Evolutionary conservation across 306 rosid species (phyloP).

Genomic region (Urtica urens): DNA sequence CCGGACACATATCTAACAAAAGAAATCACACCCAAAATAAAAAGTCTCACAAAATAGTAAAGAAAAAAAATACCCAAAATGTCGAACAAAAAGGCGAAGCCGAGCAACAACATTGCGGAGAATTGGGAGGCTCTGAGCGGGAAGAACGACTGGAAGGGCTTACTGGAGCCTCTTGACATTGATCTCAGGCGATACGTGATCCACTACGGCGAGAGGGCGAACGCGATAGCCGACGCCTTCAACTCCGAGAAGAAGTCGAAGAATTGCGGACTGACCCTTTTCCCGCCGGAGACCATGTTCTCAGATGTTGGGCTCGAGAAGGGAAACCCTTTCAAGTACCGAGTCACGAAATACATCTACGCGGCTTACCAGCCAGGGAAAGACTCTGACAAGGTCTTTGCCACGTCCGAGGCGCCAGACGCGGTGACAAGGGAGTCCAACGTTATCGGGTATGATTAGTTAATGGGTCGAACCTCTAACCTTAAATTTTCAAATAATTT

Average conservation of each 20-base stretch:
- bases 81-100: too few species aligned
- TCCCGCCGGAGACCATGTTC: background rate
- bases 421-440: background rate
- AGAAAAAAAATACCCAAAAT: too few species aligned
- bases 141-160: constrained; percentile 1
- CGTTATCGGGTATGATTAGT: too few species aligned
- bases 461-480: too few species aligned
- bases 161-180: background rate
- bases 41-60: too few species aligned
- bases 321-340: constrained; percentile 1
- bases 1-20: too few species aligned
- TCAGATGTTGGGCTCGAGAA: background rate
- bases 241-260: background rate
- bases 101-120: background rate
- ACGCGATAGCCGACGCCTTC: background rate
- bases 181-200: constrained; percentile 7
- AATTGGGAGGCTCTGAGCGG: constrained; percentile 4
- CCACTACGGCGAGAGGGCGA: constrained; percentile 1
- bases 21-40: too few species aligned
- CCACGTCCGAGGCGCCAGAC: background rate
- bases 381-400: background rate
- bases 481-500: too few species aligned
- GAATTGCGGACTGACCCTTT: background rate
- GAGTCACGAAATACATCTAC: background rate
- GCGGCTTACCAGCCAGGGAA: background rate